Base-by-base conservation (phyloP, 2,329 filamentous ascomycete genomes). In the Ilyonectria sp. region DNA sequence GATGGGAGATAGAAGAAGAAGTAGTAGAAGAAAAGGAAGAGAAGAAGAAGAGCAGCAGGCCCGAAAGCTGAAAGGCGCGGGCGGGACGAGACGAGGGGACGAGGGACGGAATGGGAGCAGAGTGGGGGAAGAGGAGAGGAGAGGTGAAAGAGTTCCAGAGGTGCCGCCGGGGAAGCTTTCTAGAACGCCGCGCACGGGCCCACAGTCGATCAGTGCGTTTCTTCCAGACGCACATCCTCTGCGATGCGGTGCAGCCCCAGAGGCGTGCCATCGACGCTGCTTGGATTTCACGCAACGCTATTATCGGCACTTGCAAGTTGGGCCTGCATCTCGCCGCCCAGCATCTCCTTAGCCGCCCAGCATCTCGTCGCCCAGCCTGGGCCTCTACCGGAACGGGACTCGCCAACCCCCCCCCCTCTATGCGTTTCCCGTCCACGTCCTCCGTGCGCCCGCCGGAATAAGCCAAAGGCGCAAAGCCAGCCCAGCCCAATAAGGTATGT, bases 121-220 rank as follows among this genome's bases (percentile, higher is more conserved):
- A 40, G 63, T 61, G 57, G 54, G 63, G 62, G 57, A 65, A 37
- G 58, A 47, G 58, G 58, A 62, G 60, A 61, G 65, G 61, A 63
- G 61, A 56, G 43, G 57, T 55, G 49, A 60, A 67, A 60, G 71
- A 61, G 68, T 57, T 68, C 59, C 66, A 66, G 50, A 60, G 70
- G 65, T 71, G 71, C 70, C 68, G 64, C 60, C 62, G 75, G 69
- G 69, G 75, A 76, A 76, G 74, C 75, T 76, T 76, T 76, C 75
- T 76, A 76, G 75, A 76, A 76, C 55, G 68, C 57, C 10, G 50
- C 15, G 75, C 75, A 76, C 74, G 73, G 65, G n/a, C 69, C 75
- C 66, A 6, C 4, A 0, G 1, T 19, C 9, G 74, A 58, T 54
- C 65, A 44, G 50, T 31, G 74, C 74, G 58, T 53, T 56, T 65